Percentiles rank a stretch among this genome's conserved stretches.
phyloP scores from a whole-genome alignment of 345 rosid species.

The Eucalyptus camaldulensis region DNA sequence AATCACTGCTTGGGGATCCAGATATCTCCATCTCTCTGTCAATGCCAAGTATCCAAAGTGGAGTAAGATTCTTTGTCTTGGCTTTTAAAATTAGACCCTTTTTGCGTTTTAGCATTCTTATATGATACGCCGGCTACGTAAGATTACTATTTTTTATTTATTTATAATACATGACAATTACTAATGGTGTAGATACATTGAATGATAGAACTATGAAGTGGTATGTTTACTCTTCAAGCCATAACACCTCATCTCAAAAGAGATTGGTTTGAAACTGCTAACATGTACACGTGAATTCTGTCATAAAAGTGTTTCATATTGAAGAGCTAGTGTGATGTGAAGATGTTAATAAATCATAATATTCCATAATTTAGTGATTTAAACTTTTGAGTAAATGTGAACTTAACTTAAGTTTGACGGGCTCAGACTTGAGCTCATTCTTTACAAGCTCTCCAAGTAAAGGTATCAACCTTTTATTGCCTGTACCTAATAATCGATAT shows the following conservation, averaged over 20 bases:
- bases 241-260: background rate
- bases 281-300: background rate
- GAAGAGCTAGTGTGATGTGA: background rate
- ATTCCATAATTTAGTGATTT: background rate
- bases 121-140: background rate
- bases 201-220: background rate
- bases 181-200: background rate
- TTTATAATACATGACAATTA: background rate
- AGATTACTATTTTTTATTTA: background rate
- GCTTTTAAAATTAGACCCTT: background rate
- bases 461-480: too few relatives aligned
- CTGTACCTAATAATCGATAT: too few relatives aligned
- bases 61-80: background rate
- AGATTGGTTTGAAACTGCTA: background rate
- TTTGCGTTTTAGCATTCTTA: background rate
- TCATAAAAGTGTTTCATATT: accelerated
- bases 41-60: background rate
- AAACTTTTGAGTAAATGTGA: background rate
- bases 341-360: background rate
- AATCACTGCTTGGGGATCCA: background rate
- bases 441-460: background rate
- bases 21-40: background rate
- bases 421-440: accelerated
- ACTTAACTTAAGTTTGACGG: accelerated
- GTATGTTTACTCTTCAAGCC: background rate